A percentile compares a stretch with the other conserved stretches of the same genome.
Conservation (phyloP, 1,139 yeast genomes). For the Diutina mesorugosa region DNA sequence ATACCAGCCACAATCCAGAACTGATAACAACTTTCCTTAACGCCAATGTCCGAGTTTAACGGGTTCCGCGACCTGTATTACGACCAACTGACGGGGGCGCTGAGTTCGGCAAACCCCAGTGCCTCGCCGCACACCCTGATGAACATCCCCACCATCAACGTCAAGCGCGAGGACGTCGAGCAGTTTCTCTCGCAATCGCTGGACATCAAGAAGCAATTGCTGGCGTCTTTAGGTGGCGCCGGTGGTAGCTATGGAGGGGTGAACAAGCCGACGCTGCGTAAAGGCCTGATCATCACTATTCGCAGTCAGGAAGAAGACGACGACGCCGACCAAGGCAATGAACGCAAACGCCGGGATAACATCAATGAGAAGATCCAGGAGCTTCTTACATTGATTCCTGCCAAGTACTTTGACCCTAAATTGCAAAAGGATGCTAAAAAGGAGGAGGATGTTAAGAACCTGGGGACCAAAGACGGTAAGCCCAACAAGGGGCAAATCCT, state of each 20-base stretch:
- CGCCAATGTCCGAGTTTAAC: conserved; percentile 11
- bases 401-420: conserved; percentile 28
- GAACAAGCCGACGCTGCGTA: conserved; percentile 25
- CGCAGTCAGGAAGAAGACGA: conserved; percentile 16
- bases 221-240: conserved; percentile 24
- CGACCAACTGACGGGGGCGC: conserved; percentile 1
- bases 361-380: conserved; percentile 86
- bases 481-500: conserved; percentile 91
- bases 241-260: conserved; percentile 20
- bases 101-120: not conserved
- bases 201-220: conserved; percentile 28
- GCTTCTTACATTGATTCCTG: conserved; percentile 57
- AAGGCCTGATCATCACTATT: conserved; percentile 21
- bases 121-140: not conserved
- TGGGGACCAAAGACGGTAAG: conserved; percentile 75
- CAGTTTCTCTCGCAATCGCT: conserved; percentile 18
- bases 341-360: conserved; percentile 69
- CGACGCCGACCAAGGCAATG: conserved; percentile 31
- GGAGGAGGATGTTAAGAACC: conserved; percentile 21
- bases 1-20: not conserved
- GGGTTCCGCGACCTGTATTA: conserved; percentile 14
- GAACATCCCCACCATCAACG: conserved; percentile 2
- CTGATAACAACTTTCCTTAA: not conserved
- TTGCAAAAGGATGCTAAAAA: conserved; percentile 3
- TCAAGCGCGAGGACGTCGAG: conserved; percentile 13